These are phyloP conservation scores for Brasenia schreberi DNA, from an alignment of 164 flowering plant genomes.

Conservation along the genomic window DNA sequence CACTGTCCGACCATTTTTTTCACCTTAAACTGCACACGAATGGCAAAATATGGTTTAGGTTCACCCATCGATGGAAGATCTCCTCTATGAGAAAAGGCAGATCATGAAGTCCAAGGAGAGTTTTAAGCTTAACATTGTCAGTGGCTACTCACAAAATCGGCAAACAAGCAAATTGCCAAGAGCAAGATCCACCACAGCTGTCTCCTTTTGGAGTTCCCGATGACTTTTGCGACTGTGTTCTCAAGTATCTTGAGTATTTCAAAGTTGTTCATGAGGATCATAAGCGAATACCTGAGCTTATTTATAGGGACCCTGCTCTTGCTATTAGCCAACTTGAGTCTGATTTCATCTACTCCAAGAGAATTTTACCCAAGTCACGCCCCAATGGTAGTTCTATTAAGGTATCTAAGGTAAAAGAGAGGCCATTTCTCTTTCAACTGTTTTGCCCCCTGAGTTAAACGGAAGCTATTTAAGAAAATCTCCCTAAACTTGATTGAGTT, in stretches of 20 bases:
- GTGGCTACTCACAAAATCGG: slow-evolving; percentile 84
- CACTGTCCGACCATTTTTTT: slow-evolving; percentile 45
- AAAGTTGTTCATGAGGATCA: slow-evolving; percentile 51
- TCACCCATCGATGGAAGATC: slow-evolving; percentile 49
- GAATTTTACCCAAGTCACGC: too few species aligned
- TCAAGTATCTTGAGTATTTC: slow-evolving; percentile 56
- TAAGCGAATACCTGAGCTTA: slow-evolving; percentile 55
- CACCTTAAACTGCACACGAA: slow-evolving; percentile 51
- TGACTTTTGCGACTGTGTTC: slow-evolving; percentile 72
- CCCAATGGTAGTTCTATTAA: too few species aligned
- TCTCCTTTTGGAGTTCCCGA: slow-evolving; percentile 65
- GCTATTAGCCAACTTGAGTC: slow-evolving; percentile 74
- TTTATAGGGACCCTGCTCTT: slow-evolving; percentile 58
- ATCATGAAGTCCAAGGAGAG: slow-evolving; percentile 43
- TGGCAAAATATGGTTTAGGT: slow-evolving; percentile 68
- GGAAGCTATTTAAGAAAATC: too few species aligned
- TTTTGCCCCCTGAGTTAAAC: too few species aligned
- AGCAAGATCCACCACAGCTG: slow-evolving; percentile 71
- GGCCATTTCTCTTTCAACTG: too few species aligned
- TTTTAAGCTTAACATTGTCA: slow-evolving; percentile 49
- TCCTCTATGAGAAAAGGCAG: slow-evolving; percentile 35
- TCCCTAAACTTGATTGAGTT: too few species aligned
- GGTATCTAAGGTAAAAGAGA: too few species aligned
- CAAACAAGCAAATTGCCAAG: slow-evolving; percentile 49
- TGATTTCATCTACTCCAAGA: slow-evolving; percentile 28